phyloP scores from a whole-genome alignment of 805 yeast species.

The Peterozyma xylosa region DNA sequence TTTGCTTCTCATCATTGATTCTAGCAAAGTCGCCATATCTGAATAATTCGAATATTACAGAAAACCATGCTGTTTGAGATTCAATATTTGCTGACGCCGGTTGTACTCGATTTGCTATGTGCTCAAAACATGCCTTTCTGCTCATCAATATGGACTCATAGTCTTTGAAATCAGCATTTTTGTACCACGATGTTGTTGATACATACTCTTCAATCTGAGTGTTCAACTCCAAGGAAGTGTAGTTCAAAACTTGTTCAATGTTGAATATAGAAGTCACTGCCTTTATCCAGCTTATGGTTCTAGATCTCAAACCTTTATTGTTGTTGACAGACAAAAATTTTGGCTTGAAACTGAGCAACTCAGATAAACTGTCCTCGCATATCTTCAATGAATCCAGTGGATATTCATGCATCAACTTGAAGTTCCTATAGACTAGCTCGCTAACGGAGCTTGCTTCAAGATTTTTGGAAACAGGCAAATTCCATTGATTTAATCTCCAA shows the following conservation, averaged over 20 bases:
- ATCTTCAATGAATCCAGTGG: constrained; percentile 13
- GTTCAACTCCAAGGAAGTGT: constrained; percentile 7
- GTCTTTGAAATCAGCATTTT: constrained; percentile 21
- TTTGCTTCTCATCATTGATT: constrained; percentile 32
- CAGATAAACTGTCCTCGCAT: constrained; percentile 17
- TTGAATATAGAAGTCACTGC: constrained; percentile 23
- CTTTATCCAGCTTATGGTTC: background rate
- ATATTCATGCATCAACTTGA: constrained; percentile 38
- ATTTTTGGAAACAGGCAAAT: constrained; percentile 41
- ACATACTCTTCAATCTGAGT: constrained; percentile 10
- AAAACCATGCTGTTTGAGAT: constrained; percentile 10
- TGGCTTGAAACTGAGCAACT: constrained; percentile 10
- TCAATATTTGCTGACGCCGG: background rate
- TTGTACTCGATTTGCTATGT: constrained; percentile 11
- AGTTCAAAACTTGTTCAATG: constrained; percentile 13
- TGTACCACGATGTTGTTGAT: constrained; percentile 28
- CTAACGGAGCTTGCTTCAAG: constrained; percentile 25
- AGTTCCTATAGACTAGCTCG: constrained; percentile 41
- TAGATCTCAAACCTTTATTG: constrained; percentile 6
- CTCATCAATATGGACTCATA: constrained; percentile 37
- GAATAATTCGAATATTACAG: constrained; percentile 29
- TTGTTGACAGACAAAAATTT: constrained; percentile 11
- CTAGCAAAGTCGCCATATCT: constrained; percentile 36
- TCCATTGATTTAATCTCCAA: constrained; percentile 79
- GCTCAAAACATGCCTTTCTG: constrained; percentile 29